phyloP scores from a whole-genome alignment of 306 rosid genomes.

The Vachellia collinsii region DNA sequence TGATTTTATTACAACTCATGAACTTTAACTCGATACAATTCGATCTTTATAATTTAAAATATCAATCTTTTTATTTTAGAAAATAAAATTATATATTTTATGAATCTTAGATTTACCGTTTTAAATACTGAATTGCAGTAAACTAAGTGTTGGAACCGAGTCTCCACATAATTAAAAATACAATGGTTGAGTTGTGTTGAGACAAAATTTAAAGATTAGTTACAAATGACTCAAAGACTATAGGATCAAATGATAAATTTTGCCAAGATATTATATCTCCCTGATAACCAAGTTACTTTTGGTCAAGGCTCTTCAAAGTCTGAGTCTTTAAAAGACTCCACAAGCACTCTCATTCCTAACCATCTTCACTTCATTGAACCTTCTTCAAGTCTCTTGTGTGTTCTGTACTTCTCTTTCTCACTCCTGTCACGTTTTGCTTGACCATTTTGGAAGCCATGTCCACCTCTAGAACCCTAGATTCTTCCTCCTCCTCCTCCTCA shows the following conservation, averaged over 20 bases:
- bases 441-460: constrained; percentile 62
- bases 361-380: constrained; percentile 37
- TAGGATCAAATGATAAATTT: no score
- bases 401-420: constrained; percentile 38
- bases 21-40: no score
- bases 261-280: neutral
- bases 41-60: no score
- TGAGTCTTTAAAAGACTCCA: constrained; percentile 62
- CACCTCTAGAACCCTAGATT: constrained; percentile 65
- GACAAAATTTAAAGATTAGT: no score
- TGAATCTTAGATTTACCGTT: no score
- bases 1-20: no score
- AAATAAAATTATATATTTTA: no score
- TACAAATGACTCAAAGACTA: no score
- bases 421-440: constrained; percentile 31
- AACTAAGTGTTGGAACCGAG: fast-evolving
- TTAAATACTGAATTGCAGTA: no score
- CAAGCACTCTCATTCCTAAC: constrained; percentile 45
- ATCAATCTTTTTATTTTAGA: no score
- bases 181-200: no score
- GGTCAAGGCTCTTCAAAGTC: constrained; percentile 35
- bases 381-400: constrained; percentile 34
- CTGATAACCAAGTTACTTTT: neutral
- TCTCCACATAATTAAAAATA: no score
- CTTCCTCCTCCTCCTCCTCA: neutral